Conservation (phyloP, 306 rosid species). For the Prunus kanzakura region DNA sequence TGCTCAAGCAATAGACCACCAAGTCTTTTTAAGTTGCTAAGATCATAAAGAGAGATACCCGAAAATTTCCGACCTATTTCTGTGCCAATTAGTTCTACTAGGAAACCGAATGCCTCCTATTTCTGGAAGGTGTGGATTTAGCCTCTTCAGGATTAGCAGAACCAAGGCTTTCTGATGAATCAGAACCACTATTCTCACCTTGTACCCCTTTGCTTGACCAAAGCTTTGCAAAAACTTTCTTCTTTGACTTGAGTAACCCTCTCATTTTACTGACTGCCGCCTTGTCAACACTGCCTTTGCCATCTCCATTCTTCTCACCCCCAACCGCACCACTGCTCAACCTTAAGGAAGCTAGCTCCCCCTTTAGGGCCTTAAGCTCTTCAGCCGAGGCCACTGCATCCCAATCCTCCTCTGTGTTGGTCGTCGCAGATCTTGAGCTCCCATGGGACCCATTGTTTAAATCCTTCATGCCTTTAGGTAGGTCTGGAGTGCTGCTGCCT, state of each 20-base stretch:
- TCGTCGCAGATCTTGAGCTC: constrained; percentile 85
- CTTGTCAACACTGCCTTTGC: constrained; percentile 52
- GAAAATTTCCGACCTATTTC: constrained; percentile 22
- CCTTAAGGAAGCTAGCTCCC: constrained; percentile 83
- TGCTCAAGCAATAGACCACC: constrained; percentile 35
- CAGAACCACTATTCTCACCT: constrained; percentile 89
- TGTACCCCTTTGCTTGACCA: constrained; percentile 86
- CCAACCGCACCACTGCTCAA: constrained; percentile 48
- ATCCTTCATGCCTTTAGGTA: constrained; percentile 67
- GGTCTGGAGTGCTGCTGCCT: constrained; percentile 93
- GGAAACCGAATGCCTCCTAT: constrained; percentile 93
- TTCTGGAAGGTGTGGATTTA: constrained; percentile 86
- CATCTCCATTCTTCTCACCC: constrained; percentile 50
- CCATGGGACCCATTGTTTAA: constrained; percentile 62
- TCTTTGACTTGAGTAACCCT: constrained; percentile 78
- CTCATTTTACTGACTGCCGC: constrained; percentile 78
- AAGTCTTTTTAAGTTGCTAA: constrained; percentile 27
- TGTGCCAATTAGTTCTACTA: constrained; percentile 34
- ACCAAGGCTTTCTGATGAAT: constrained; percentile 78
- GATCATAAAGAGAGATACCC: constrained; percentile 23
- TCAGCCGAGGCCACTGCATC: constrained; percentile 71
- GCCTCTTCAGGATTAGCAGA: constrained; percentile 87
- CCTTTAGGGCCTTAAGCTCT: constrained; percentile 82
- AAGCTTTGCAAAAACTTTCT: constrained; percentile 68
- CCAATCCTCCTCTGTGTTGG: constrained; percentile 75